These are phyloP conservation scores for Nigrograna mackinnonii DNA, from an alignment of 2,329 filamentous ascomycete genomes.

Conservation along the genomic window DNA sequence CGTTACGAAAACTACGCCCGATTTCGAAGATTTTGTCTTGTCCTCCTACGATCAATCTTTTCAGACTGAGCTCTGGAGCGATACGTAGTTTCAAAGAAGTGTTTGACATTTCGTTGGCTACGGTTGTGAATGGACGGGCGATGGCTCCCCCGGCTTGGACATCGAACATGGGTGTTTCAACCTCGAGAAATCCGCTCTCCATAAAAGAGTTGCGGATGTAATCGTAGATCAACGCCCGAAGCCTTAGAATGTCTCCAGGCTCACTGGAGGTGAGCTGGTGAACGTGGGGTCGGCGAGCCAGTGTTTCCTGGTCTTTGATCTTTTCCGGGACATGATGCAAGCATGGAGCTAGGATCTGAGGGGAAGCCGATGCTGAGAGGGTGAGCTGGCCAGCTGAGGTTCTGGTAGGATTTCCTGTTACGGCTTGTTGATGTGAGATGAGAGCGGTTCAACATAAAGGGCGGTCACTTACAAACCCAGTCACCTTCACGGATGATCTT, in stretches of 20 bases:
- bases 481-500: constrained; percentile 78
- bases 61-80: constrained; percentile 93
- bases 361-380: constrained; percentile 68
- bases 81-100: constrained; percentile 79
- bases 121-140: constrained; percentile 83
- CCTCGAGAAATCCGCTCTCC: constrained; percentile 75
- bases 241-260: constrained; percentile 69
- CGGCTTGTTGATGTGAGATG: constrained; percentile 45
- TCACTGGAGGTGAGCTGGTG: constrained; percentile 79
- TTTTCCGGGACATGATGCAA: constrained; percentile 77
- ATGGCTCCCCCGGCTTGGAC: constrained; percentile 83
- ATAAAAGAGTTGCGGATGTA: constrained; percentile 76
- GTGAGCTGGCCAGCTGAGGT: constrained; percentile 78
- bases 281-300: constrained; percentile 78
- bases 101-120: constrained; percentile 74
- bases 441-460: too few relatives aligned
- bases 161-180: constrained; percentile 87
- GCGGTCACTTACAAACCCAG: constrained; percentile 71
- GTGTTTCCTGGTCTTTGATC: constrained; percentile 71
- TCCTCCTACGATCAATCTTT: constrained; percentile 86
- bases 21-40: constrained; percentile 92
- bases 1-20: constrained; percentile 89
- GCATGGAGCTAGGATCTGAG: constrained; percentile 74
- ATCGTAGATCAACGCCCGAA: constrained; percentile 75
- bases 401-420: constrained; percentile 70